These are phyloP conservation scores for Amoebophrya sp. DNA, from an alignment of 169 alveolate species.

Conservation along the genomic window DNA sequence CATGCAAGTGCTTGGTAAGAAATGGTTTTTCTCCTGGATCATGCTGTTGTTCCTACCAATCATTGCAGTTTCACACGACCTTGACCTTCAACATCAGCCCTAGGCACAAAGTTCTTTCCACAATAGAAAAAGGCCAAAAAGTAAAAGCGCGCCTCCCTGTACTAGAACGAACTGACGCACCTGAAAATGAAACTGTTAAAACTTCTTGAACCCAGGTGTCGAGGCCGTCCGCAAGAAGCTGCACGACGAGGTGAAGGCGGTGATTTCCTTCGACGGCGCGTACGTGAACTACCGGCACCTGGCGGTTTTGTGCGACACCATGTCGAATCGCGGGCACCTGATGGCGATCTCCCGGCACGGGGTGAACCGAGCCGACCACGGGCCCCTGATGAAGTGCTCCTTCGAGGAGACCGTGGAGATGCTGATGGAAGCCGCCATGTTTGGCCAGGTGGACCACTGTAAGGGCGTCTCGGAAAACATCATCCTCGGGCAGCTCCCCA, in stretches of 20 bases:
- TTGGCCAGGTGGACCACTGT: constrained; percentile 50
- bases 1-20: constrained; percentile 17
- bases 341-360: constrained; percentile 99
- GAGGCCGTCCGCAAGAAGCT: constrained; percentile 99
- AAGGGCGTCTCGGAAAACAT: constrained; percentile 90
- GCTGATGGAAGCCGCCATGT: constrained; percentile 95
- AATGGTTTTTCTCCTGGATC: background rate
- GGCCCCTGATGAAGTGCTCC: constrained; percentile 91
- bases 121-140: too few species aligned
- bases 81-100: too few species aligned
- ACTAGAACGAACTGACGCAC: too few species aligned
- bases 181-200: background rate
- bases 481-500: constrained; percentile 84
- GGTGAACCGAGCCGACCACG: constrained; percentile 92
- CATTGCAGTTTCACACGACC: too few species aligned
- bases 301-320: constrained; percentile 92
- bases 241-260: constrained; percentile 82
- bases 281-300: constrained; percentile 98
- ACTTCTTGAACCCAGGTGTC: constrained; percentile 76
- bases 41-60: too few species aligned
- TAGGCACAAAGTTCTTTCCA: too few species aligned
- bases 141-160: too few species aligned
- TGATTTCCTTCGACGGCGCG: constrained; percentile 50
- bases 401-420: constrained; percentile 99
- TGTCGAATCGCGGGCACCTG: constrained; percentile 98